Percentiles rank a stretch among this genome's conserved stretches.
phyloP scores from a whole-genome alignment of 768 basidiomycete species.

The Suillus alpinus region DNA sequence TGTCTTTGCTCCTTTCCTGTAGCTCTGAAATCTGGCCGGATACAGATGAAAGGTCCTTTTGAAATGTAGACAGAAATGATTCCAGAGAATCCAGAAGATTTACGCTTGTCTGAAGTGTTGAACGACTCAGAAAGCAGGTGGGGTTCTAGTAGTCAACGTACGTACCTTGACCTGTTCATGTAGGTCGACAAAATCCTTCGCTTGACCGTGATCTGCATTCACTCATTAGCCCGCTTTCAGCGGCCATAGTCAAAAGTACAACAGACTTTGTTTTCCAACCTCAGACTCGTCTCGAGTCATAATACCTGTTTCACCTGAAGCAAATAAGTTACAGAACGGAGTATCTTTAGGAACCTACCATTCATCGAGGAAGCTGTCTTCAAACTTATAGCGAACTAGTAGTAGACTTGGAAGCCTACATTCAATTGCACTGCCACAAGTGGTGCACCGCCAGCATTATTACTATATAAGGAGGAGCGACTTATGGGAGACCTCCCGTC shows the following conservation, averaged over 20 bases:
- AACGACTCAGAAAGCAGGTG: constrained; percentile 1
- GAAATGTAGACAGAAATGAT: constrained; percentile 91
- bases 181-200: constrained; percentile 78
- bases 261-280: not conserved
- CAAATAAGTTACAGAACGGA: not conserved
- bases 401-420: not conserved
- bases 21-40: constrained; percentile 96
- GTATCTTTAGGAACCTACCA: not conserved
- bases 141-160: not conserved
- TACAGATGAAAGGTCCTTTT: constrained; percentile 89
- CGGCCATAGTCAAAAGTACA: not conserved
- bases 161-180: constrained; percentile 86
- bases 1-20: constrained; percentile 85
- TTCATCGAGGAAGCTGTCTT: not conserved
- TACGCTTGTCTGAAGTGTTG: constrained; percentile 68
- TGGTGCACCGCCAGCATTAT: no score
- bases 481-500: no score
- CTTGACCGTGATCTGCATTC: constrained; percentile 34
- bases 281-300: not conserved
- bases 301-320: not conserved
- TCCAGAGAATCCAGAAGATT: constrained; percentile 84
- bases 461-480: no score
- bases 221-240: not conserved
- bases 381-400: not conserved
- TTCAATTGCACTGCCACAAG: not conserved